Conservation (phyloP, 768 basidiomycete species). For the Collybiopsis confluens region DNA sequence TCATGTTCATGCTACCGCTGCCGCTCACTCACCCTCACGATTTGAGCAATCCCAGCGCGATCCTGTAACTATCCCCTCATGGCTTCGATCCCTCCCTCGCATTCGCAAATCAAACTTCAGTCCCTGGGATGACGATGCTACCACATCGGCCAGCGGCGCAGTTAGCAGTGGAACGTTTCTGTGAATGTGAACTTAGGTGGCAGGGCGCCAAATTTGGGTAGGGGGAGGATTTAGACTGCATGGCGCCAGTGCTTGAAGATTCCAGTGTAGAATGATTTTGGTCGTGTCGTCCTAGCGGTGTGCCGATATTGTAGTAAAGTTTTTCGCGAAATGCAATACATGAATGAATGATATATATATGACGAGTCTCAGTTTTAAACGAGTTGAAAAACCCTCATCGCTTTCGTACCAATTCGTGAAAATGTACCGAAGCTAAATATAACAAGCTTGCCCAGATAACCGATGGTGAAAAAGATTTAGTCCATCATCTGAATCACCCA, state of each 20-base stretch:
- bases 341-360: background rate
- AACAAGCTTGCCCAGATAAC: background rate
- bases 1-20: slow-evolving; percentile 38
- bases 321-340: background rate
- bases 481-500: slow-evolving; percentile 3
- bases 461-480: background rate
- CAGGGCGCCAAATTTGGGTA: no score
- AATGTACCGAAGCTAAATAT: background rate
- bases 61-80: slow-evolving; percentile 48
- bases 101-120: slow-evolving; percentile 72
- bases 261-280: no score
- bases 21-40: slow-evolving; percentile 15
- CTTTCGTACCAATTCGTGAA: slow-evolving; percentile 8
- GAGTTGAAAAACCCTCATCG: background rate
- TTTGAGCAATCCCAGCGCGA: slow-evolving; percentile 16
- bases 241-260: background rate
- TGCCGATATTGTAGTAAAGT: background rate
- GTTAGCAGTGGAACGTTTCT: background rate
- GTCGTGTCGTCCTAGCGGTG: no score
- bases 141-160: slow-evolving; percentile 6
- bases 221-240: no score
- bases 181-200: background rate
- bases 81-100: slow-evolving; percentile 65
- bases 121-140: slow-evolving; percentile 78
- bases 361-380: background rate